Conservation (phyloP, 345 rosid genomes). For the Populus davidiana region DNA sequence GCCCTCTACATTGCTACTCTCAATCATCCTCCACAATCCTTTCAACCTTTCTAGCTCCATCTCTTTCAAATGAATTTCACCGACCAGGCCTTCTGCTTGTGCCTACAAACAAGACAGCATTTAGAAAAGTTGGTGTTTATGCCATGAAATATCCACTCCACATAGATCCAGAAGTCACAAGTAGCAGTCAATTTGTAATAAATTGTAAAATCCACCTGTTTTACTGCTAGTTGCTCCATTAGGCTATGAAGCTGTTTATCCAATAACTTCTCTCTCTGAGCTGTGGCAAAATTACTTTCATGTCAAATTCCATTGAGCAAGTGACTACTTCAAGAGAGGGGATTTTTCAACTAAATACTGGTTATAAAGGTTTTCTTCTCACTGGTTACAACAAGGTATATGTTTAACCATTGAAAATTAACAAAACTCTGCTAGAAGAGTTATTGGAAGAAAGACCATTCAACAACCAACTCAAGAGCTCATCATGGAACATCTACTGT, state of each 20-base stretch:
- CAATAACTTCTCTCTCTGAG: slow-evolving; percentile 85
- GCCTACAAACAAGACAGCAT: slow-evolving; percentile 38
- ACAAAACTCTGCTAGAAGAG: not conserved
- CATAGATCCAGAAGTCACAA: not conserved
- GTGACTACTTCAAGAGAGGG: not conserved
- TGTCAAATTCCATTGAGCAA: slow-evolving; percentile 5
- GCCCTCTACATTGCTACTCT: slow-evolving; percentile 49
- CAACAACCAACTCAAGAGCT: not conserved
- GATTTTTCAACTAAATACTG: not conserved
- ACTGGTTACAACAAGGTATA: not conserved
- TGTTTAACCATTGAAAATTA: not conserved
- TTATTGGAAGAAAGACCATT: not conserved
- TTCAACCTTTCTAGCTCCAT: slow-evolving; percentile 73
- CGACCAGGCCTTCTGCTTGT: slow-evolving; percentile 82
- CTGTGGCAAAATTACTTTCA: slow-evolving; percentile 30
- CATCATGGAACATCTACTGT: not conserved
- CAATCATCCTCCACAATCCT: slow-evolving; percentile 55
- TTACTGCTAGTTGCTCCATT: slow-evolving; percentile 83
- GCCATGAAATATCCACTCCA: not conserved
- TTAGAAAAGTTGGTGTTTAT: not conserved
- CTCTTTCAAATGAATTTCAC: slow-evolving; percentile 68
- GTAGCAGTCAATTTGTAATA: not conserved
- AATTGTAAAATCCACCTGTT: slow-evolving; percentile 56
- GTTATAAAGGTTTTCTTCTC: not conserved
- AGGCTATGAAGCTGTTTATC: slow-evolving; percentile 87